Conservation (phyloP, 257 asterid genomes). For the Ehretia macrophylla region DNA sequence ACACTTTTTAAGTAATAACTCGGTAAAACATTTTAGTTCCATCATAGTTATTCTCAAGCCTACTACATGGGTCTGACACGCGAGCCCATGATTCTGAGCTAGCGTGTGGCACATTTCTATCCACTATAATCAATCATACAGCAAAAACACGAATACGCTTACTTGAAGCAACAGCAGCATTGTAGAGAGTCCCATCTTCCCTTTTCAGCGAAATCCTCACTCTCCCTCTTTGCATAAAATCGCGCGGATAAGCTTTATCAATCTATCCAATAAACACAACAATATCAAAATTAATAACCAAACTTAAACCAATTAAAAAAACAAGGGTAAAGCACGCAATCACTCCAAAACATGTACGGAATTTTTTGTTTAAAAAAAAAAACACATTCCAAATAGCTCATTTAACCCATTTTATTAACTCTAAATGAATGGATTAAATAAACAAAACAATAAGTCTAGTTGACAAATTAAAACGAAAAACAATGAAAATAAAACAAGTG, state of each 20-base stretch:
- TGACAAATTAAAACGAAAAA: neutral
- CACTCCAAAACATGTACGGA: neutral
- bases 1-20: too few species aligned
- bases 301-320: neutral
- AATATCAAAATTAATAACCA: too few species aligned
- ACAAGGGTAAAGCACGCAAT: too few species aligned
- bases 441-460: too few species aligned
- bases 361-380: too few species aligned
- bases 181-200: slow-evolving; percentile 73
- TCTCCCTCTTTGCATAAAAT: slow-evolving; percentile 96
- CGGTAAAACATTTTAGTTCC: too few species aligned
- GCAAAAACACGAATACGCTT: slow-evolving; percentile 13
- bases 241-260: slow-evolving; percentile 95
- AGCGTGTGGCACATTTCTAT: neutral
- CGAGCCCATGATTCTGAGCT: too few species aligned
- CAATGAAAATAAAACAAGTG: neutral
- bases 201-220: slow-evolving; percentile 80
- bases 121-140: neutral
- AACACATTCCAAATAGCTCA: too few species aligned
- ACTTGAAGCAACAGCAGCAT: slow-evolving; percentile 78
- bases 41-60: too few species aligned
- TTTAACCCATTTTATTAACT: too few species aligned
- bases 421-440: too few species aligned
- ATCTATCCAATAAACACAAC: slow-evolving; percentile 27
- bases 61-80: too few species aligned